Percentiles rank a stretch among this genome's conserved stretches.
Conservation (phyloP, 2,329 filamentous ascomycete genomes). For the Aspergillus puulaauensis region DNA sequence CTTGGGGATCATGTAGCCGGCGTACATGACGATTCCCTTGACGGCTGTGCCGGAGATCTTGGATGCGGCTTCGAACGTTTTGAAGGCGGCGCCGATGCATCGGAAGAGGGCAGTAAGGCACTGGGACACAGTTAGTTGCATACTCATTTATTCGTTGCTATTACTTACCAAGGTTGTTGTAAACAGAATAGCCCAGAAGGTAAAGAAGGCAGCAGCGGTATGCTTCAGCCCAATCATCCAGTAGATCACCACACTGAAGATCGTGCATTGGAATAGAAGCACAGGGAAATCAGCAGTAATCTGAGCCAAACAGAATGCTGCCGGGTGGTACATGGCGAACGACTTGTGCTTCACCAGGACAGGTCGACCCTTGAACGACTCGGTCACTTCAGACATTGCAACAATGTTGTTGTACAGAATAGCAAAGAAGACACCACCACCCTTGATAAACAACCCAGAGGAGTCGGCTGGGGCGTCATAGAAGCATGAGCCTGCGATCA, state of each 20-base stretch:
- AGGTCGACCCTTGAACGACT: slow-evolving; percentile 61
- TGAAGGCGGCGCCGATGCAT: slow-evolving; percentile 55
- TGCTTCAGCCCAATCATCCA: slow-evolving; percentile 62
- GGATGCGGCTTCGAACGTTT: slow-evolving; percentile 59
- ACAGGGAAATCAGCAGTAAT: slow-evolving; percentile 54
- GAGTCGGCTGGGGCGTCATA: slow-evolving; percentile 62
- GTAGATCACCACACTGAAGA: slow-evolving; percentile 61
- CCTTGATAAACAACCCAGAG: slow-evolving; percentile 62
- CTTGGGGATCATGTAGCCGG: slow-evolving; percentile 47
- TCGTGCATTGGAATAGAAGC: slow-evolving; percentile 59
- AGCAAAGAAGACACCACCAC: slow-evolving; percentile 64
- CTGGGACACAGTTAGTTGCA: slow-evolving; percentile 43
- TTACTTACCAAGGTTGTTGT: slow-evolving; percentile 51
- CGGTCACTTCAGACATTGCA: slow-evolving; percentile 65
- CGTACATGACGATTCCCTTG: slow-evolving; percentile 39
- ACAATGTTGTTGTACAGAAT: slow-evolving; percentile 61
- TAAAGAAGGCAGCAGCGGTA: slow-evolving; percentile 59
- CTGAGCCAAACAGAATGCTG: slow-evolving; percentile 45
- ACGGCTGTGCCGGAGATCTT: slow-evolving; percentile 49
- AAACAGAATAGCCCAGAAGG: slow-evolving; percentile 58
- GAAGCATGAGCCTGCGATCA: slow-evolving; percentile 67
- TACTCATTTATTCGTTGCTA: not conserved
- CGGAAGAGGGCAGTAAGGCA: slow-evolving; percentile 55
- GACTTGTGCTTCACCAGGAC: slow-evolving; percentile 59
- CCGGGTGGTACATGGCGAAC: slow-evolving; percentile 59